Evolutionary conservation across 805 yeast genomes (phyloP).

Genomic region (Torulaspora maleeae): DNA sequence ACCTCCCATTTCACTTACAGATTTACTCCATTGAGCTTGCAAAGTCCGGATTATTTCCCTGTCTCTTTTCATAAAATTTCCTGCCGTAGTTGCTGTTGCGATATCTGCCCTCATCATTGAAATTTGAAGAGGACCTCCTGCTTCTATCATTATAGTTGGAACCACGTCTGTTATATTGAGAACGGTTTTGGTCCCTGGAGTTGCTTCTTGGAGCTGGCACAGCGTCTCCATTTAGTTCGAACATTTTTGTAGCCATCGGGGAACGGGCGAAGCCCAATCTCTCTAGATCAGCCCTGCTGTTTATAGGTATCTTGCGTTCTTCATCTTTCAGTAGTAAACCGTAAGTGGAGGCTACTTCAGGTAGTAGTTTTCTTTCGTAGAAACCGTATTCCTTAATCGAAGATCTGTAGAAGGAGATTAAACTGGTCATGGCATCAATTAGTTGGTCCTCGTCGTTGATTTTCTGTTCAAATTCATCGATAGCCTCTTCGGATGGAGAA

Average conservation of each 20-base stretch:
- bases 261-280: constrained; percentile 25
- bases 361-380: constrained; percentile 20
- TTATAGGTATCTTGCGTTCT: constrained; percentile 21
- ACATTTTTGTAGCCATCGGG: constrained; percentile 22
- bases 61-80: constrained; percentile 9
- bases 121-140: constrained; percentile 1
- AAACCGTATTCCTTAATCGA: constrained; percentile 34
- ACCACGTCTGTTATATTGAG: constrained; percentile 4
- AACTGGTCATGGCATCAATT: constrained; percentile 33
- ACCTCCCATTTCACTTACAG: neutral
- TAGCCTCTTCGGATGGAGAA: constrained; percentile 35
- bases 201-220: neutral
- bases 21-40: constrained; percentile 5
- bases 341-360: constrained; percentile 25
- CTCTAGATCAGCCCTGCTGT: constrained; percentile 17
- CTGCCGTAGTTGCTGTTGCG: constrained; percentile 7
- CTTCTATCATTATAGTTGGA: constrained; percentile 1
- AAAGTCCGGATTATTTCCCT: constrained; percentile 13
- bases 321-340: constrained; percentile 26
- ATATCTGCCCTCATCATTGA: constrained; percentile 3
- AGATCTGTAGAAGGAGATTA: constrained; percentile 38
- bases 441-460: constrained; percentile 28
- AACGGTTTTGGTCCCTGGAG: neutral
- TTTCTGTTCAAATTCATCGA: constrained; percentile 26
- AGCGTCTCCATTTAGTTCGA: constrained; percentile 17